Percentiles rank a stretch among this genome's conserved stretches.
These are phyloP conservation scores for Linum usitatissimum DNA, from an alignment of 345 rosid species.

Conservation along the genomic window DNA sequence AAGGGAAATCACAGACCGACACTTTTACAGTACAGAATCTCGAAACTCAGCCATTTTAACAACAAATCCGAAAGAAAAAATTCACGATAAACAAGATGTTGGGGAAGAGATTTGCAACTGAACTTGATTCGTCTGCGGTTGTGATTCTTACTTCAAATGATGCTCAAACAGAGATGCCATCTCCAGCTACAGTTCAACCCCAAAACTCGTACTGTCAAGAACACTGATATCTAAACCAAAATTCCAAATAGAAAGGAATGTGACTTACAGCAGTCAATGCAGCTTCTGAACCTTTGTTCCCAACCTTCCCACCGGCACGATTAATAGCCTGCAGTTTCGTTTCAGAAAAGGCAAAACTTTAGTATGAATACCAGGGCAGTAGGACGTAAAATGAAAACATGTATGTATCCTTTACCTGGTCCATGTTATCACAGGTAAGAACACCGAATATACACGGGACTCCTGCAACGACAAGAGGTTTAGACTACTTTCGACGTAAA, in stretches of 20 bases:
- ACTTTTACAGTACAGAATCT: neutral
- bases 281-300: constrained; percentile 87
- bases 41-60: neutral
- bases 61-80: neutral
- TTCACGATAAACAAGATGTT: neutral
- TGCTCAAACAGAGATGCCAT: constrained; percentile 90
- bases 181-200: constrained; percentile 48
- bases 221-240: neutral
- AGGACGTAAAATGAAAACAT: constrained; percentile 5
- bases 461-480: constrained; percentile 29
- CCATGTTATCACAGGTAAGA: constrained; percentile 93
- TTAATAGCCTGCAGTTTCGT: constrained; percentile 55
- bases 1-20: neutral
- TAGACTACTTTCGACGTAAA: neutral
- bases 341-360: constrained; percentile 1
- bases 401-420: constrained; percentile 46
- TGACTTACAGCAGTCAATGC: constrained; percentile 85
- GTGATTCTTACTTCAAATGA: constrained; percentile 36
- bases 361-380: neutral
- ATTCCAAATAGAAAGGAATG: neutral
- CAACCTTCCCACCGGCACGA: constrained; percentile 95
- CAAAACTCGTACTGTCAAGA: constrained; percentile 3
- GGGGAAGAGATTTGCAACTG: neutral
- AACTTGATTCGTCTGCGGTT: neutral
- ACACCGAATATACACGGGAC: constrained; percentile 97